These are phyloP conservation scores for Blastobotrys parvus DNA, from an alignment of 805 yeast genomes.

Conservation along the genomic window DNA sequence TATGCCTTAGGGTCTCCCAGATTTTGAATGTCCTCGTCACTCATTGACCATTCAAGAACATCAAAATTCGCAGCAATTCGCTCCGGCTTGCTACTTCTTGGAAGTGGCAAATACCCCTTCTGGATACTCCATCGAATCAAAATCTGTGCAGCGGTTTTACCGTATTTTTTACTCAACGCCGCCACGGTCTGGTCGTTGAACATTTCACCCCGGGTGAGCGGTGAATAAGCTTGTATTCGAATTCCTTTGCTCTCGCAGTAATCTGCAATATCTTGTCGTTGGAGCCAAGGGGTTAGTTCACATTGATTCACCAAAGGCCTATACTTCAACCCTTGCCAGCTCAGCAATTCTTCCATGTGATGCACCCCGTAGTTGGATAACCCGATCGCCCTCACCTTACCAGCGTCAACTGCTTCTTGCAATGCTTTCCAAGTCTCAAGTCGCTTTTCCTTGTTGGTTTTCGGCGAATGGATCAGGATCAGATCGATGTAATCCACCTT, in stretches of 20 bases:
- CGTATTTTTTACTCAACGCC: constrained; percentile 33
- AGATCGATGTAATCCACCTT: constrained; percentile 52
- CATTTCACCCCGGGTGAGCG: constrained; percentile 62
- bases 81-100: constrained; percentile 54
- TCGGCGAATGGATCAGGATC: constrained; percentile 53
- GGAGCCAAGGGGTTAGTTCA: constrained; percentile 83
- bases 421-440: constrained; percentile 47
- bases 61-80: constrained; percentile 51
- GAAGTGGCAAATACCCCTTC: constrained; percentile 53
- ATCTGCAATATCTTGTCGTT: constrained; percentile 53
- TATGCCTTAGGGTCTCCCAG: constrained; percentile 11
- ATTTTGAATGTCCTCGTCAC: constrained; percentile 22
- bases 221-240: constrained; percentile 68
- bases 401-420: constrained; percentile 46
- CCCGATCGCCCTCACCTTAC: constrained; percentile 46
- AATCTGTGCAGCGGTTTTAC: constrained; percentile 37
- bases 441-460: constrained; percentile 23
- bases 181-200: constrained; percentile 27
- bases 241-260: constrained; percentile 52
- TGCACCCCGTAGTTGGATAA: constrained; percentile 55
- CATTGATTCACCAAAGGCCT: constrained; percentile 74
- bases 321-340: constrained; percentile 39
- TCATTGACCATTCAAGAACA: constrained; percentile 39
- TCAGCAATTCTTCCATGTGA: constrained; percentile 47
- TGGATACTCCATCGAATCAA: constrained; percentile 43